phyloP scores from a whole-genome alignment of 2,329 filamentous ascomycete species.

The Talaromyces sp. region DNA sequence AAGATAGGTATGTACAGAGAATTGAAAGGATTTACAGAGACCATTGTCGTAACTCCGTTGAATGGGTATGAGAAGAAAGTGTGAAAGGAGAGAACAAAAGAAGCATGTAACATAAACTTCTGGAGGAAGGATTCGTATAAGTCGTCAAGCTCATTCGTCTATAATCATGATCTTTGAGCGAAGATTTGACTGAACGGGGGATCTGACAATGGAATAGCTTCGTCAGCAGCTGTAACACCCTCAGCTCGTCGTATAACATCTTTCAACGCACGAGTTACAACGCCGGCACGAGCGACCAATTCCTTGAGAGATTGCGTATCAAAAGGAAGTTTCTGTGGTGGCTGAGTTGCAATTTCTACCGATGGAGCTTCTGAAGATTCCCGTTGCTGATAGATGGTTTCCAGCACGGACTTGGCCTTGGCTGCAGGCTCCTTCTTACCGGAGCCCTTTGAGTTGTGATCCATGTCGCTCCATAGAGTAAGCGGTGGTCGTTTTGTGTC shows the following conservation, averaged over 20 bases:
- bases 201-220: slow-evolving; percentile 35
- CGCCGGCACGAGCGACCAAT: slow-evolving; percentile 55
- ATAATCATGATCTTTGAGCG: slow-evolving; percentile 28
- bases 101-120: not conserved
- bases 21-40: slow-evolving; percentile 13
- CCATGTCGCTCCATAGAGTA: slow-evolving; percentile 30
- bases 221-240: slow-evolving; percentile 39
- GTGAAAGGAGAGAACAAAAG: not conserved
- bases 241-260: slow-evolving; percentile 52
- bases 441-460: slow-evolving; percentile 32
- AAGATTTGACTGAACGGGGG: slow-evolving; percentile 52
- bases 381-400: slow-evolving; percentile 56
- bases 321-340: slow-evolving; percentile 58
- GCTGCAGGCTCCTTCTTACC: slow-evolving; percentile 57
- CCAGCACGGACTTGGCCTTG: slow-evolving; percentile 62
- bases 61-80: not conserved
- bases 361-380: slow-evolving; percentile 33
- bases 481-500: slow-evolving; percentile 33
- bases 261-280: slow-evolving; percentile 50
- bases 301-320: slow-evolving; percentile 64
- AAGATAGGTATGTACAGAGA: slow-evolving; percentile 18
- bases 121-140: not conserved
- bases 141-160: not conserved
- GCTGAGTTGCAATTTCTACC: slow-evolving; percentile 28
- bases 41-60: not conserved